A percentile compares a stretch with the other conserved stretches of the same genome.
Conservation (phyloP, 164 flowering plant genomes). For the Paratinospora sagittata region DNA sequence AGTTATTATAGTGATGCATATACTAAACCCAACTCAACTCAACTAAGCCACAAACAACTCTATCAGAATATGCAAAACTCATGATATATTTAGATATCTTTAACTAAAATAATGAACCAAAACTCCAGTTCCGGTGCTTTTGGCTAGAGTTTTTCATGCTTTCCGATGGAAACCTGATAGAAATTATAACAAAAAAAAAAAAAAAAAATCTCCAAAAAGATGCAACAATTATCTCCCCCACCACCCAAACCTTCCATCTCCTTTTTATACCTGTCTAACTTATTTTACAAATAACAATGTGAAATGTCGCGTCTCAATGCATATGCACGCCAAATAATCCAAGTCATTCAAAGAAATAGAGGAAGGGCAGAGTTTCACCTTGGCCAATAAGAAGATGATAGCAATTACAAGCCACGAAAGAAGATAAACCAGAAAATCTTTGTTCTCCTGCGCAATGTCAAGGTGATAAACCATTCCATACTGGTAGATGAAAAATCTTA, state of each 20-base stretch:
- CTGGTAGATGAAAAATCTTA: constrained; percentile 85
- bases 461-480: constrained; percentile 96
- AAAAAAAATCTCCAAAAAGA: not conserved
- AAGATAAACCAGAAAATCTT: constrained; percentile 63
- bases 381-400: constrained; percentile 50
- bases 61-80: not conserved
- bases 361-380: constrained; percentile 40
- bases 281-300: not conserved
- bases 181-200: not conserved
- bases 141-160: not conserved
- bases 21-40: not conserved
- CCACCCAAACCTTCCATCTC: not conserved
- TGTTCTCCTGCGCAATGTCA: constrained; percentile 67
- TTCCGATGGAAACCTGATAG: not conserved
- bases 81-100: too few species aligned
- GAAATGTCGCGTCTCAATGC: not conserved
- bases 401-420: constrained; percentile 85
- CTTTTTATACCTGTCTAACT: not conserved
- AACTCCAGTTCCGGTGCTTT: not conserved
- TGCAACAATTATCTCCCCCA: not conserved
- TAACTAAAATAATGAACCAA: too few species aligned
- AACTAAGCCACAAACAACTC: not conserved
- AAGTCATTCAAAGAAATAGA: not conserved
- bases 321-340: not conserved
- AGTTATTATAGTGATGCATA: too few species aligned